phyloP scores from a whole-genome alignment of 176 grass and related monocot genomes.

The Alopecurus myosuroides region DNA sequence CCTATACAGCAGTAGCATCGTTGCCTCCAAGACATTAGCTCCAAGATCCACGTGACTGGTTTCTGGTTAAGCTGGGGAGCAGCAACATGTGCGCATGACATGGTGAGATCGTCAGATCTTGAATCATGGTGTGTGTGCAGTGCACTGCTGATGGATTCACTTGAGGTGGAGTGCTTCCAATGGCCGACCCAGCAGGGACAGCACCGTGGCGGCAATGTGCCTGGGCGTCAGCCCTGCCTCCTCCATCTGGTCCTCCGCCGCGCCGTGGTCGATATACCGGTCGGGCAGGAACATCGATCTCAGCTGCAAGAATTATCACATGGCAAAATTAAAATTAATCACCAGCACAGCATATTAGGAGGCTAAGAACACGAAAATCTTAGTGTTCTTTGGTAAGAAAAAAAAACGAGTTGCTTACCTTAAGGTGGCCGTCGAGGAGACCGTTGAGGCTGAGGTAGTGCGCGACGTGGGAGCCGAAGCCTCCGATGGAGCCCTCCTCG shows the following conservation, averaged over 20 bases:
- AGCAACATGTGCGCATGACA: background rate
- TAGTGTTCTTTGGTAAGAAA: background rate
- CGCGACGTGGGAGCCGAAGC: conserved; percentile 76
- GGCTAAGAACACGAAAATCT: background rate
- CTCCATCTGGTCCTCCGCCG: conserved; percentile 73
- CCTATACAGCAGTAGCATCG: background rate
- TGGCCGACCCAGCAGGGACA: conserved; percentile 70
- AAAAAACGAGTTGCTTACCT: conserved; percentile 33
- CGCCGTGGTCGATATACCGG: conserved; percentile 88
- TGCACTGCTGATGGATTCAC: conserved; percentile 5
- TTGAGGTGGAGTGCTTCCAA: conserved; percentile 68
- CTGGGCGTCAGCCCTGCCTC: conserved; percentile 72
- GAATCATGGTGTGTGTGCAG: background rate
- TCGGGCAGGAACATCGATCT: conserved; percentile 90
- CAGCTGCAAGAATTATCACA: conserved; percentile 45
- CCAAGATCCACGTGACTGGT: background rate
- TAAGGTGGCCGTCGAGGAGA: conserved; percentile 73
- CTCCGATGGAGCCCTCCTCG: conserved; percentile 85
- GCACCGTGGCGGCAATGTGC: conserved; percentile 74
- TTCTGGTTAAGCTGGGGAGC: background rate
- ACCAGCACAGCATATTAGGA: background rate
- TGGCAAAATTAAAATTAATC: background rate
- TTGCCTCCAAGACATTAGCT: background rate
- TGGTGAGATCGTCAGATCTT: too few species aligned
- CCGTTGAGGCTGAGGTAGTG: conserved; percentile 77